Evolutionary conservation across 805 yeast genomes (phyloP).

Genomic region (Saccharomycopsis amapae): DNA sequence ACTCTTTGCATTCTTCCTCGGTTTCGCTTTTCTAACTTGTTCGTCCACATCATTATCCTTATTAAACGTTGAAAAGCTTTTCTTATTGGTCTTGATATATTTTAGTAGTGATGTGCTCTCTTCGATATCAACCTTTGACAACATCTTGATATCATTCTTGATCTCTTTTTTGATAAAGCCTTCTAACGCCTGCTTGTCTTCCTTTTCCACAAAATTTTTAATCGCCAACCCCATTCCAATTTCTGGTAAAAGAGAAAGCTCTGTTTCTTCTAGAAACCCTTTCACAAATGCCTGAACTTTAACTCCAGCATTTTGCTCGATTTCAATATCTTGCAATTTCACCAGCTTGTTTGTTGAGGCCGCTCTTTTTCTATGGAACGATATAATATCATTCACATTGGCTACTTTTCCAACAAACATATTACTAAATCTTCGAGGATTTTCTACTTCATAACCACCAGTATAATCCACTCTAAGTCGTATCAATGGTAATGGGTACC

Average conservation of each 20-base stretch:
- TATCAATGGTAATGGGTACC: slow-evolving; percentile 73
- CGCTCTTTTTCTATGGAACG: slow-evolving; percentile 50
- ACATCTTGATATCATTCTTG: slow-evolving; percentile 41
- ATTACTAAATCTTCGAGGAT: slow-evolving; percentile 82
- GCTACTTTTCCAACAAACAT: slow-evolving; percentile 88
- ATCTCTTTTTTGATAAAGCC: slow-evolving; percentile 55
- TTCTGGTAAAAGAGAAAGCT: slow-evolving; percentile 66
- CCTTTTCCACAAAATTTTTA: slow-evolving; percentile 67
- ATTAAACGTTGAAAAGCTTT: too few species aligned
- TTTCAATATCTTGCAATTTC: slow-evolving; percentile 24
- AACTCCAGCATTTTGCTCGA: slow-evolving; percentile 33
- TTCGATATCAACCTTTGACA: slow-evolving; percentile 30
- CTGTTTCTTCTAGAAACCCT: slow-evolving; percentile 53
- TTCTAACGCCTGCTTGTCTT: slow-evolving; percentile 66
- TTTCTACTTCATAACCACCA: slow-evolving; percentile 89
- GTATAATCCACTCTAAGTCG: slow-evolving; percentile 81
- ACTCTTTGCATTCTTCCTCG: neutral
- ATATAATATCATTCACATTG: slow-evolving; percentile 79
- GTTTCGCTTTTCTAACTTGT: too few species aligned
- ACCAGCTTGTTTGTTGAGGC: slow-evolving; percentile 16
- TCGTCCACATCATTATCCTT: too few species aligned
- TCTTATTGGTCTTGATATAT: slow-evolving; percentile 7
- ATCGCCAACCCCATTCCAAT: slow-evolving; percentile 69
- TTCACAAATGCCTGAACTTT: slow-evolving; percentile 59
- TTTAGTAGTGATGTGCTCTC: slow-evolving; percentile 9